Conservation (phyloP, 2,329 filamentous ascomycete genomes). For the Tolypocladium amazonense region DNA sequence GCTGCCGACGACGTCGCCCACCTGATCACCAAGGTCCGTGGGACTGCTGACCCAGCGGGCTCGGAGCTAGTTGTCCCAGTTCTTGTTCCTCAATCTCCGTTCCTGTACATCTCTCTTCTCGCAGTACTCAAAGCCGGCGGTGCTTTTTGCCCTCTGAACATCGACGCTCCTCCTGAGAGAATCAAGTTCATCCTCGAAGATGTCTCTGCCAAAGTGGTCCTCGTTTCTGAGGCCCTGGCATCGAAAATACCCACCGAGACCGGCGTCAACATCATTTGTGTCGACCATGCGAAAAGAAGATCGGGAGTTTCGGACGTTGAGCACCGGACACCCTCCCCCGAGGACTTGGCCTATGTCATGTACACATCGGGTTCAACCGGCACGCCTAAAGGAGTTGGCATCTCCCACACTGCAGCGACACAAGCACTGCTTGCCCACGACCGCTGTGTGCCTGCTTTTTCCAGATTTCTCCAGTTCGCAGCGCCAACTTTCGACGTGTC, state of each 20-base stretch:
- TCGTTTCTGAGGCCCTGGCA: constrained; percentile 46
- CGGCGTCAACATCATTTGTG: constrained; percentile 22
- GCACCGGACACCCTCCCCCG: constrained; percentile 12
- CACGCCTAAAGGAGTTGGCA: constrained; percentile 73
- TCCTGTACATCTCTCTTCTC: constrained; percentile 67
- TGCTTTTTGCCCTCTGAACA: constrained; percentile 75
- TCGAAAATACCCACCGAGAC: constrained; percentile 24
- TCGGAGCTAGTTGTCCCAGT: constrained; percentile 55
- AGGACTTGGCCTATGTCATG: constrained; percentile 72
- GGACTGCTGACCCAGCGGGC: constrained; percentile 2
- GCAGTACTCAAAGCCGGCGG: constrained; percentile 72
- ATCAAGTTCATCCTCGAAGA: constrained; percentile 74
- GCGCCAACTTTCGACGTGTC: constrained; percentile 91
- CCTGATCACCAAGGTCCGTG: constrained; percentile 24
- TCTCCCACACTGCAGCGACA: constrained; percentile 70
- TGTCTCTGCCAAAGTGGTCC: constrained; percentile 55
- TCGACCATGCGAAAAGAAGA: constrained; percentile 10
- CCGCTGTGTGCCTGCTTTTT: constrained; percentile 62
- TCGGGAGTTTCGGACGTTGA: constrained; percentile 1
- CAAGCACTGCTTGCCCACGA: constrained; percentile 79
- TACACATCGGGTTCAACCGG: constrained; percentile 90
- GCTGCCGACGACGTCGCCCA: constrained; percentile 45
- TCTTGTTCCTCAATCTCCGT: constrained; percentile 64
- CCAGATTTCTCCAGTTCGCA: constrained; percentile 81
- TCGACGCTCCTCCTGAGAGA: constrained; percentile 67